Evolutionary conservation across 208 protist species (phyloP).

Genomic region (Trypanosoma platydactyli): DNA sequence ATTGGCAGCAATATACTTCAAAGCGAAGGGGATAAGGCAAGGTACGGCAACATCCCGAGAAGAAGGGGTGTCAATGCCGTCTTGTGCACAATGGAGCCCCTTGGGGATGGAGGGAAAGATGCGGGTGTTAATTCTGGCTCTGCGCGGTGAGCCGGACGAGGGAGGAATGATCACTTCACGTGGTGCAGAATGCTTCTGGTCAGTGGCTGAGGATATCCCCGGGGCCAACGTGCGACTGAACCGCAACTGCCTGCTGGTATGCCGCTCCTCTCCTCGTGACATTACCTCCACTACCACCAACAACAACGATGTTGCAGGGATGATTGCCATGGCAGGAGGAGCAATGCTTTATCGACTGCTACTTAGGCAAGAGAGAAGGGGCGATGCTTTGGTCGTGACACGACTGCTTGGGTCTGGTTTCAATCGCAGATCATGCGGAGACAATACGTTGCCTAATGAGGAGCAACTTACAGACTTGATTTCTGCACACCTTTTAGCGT

Average conservation of each 20-base stretch:
- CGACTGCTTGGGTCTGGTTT: background rate
- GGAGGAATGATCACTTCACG: background rate
- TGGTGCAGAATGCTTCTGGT: background rate
- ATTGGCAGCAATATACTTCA: background rate
- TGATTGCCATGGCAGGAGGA: conserved; percentile 4
- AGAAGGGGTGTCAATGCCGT: background rate
- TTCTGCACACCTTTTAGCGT: conserved; percentile 2
- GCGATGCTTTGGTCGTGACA: background rate
- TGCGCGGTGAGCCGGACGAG: background rate
- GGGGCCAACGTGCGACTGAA: background rate
- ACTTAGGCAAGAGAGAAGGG: background rate
- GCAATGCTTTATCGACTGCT: conserved; percentile 7
- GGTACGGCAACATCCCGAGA: background rate
- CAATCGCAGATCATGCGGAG: background rate
- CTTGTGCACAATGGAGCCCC: background rate
- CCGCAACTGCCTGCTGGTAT: background rate
- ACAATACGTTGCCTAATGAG: conserved; percentile 1
- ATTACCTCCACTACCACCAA: background rate
- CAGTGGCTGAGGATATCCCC: background rate
- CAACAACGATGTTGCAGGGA: background rate
- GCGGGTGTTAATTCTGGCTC: conserved; percentile 3
- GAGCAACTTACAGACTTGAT: conserved; percentile 12
- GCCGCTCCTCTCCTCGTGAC: background rate
- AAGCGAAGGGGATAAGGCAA: background rate
- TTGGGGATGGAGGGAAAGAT: background rate